Conservation (phyloP, 2,329 filamentous ascomycete species). For the Chlorencoelia australis region DNA sequence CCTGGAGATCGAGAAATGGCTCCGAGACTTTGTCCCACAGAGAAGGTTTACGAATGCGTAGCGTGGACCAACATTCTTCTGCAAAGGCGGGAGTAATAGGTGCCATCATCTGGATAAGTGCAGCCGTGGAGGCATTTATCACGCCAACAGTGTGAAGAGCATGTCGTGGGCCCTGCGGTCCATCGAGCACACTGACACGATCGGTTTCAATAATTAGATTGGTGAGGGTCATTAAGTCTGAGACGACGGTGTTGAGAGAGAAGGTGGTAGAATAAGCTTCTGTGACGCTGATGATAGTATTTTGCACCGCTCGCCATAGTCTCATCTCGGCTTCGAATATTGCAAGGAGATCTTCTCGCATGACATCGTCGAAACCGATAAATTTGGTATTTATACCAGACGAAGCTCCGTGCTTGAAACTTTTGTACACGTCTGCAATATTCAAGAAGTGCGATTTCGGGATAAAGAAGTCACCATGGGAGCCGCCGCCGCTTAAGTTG, state of each 20-base stretch:
- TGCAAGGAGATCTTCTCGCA: too few species aligned
- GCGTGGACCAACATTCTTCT: slow-evolving; percentile 66
- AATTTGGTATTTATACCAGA: too few species aligned
- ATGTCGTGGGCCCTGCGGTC: background rate
- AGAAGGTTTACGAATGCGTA: slow-evolving; percentile 30
- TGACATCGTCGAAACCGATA: too few species aligned
- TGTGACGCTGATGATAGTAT: slow-evolving; percentile 56
- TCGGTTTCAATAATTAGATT: slow-evolving; percentile 48
- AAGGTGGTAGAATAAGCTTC: slow-evolving; percentile 61
- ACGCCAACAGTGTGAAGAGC: slow-evolving; percentile 26
- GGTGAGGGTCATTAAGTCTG: slow-evolving; percentile 72
- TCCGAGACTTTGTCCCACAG: background rate
- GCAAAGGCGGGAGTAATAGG: slow-evolving; percentile 73
- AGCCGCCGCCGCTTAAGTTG: too few species aligned
- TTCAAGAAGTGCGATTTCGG: too few species aligned
- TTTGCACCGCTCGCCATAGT: slow-evolving; percentile 58
- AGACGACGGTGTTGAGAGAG: slow-evolving; percentile 73
- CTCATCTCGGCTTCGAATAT: slow-evolving; percentile 11
- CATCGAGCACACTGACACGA: slow-evolving; percentile 6
- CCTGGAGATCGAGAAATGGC: too few species aligned
- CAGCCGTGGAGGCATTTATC: slow-evolving; percentile 18
- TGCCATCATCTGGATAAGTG: slow-evolving; percentile 62
- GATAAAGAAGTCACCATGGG: too few species aligned
- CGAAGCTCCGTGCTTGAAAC: slow-evolving; percentile 16
- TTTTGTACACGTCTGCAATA: slow-evolving; percentile 21